phyloP scores from a whole-genome alignment of 2,329 filamentous ascomycete species.

The Magnaporthiopsis rhizophila region DNA sequence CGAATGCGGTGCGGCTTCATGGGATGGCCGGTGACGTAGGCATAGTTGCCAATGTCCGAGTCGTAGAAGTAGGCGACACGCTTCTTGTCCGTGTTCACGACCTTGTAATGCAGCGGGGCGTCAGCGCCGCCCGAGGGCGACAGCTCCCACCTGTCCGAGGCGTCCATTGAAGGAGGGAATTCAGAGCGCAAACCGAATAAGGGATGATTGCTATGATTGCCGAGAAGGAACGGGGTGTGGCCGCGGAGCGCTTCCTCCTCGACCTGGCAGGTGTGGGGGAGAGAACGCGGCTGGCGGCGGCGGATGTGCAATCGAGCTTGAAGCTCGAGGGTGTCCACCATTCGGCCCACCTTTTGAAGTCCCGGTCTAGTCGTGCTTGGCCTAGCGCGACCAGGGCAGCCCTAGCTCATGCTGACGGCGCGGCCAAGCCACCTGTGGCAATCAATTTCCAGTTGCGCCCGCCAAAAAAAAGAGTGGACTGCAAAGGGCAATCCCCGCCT shows the following conservation, averaged over 20 bases:
- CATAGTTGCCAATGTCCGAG: constrained; percentile 96
- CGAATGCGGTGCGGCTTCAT: constrained; percentile 99
- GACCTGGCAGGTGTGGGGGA: neutral
- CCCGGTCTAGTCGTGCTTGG: neutral
- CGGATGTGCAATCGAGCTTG: neutral
- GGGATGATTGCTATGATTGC: neutral
- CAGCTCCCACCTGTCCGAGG: neutral
- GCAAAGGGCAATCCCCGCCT: no score
- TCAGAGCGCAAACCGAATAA: neutral
- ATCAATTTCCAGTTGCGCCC: neutral
- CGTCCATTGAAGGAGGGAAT: constrained; percentile 9
- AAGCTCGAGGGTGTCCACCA: neutral
- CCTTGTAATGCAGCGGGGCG: constrained; percentile 32
- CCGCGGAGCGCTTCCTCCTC: neutral
- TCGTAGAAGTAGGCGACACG: constrained; percentile 98
- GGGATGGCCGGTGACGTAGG: constrained; percentile 91
- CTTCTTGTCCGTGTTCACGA: constrained; percentile 46
- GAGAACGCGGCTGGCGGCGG: neutral
- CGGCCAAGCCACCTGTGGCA: neutral
- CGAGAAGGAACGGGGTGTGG: neutral
- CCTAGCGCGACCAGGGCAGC: neutral
- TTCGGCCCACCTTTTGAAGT: neutral
- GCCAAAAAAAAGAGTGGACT: no score
- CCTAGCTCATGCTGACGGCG: neutral
- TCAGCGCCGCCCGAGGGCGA: neutral